phyloP scores from a whole-genome alignment of 1,284 basidiomycete genomes.

The Anthracocystis setariae region DNA sequence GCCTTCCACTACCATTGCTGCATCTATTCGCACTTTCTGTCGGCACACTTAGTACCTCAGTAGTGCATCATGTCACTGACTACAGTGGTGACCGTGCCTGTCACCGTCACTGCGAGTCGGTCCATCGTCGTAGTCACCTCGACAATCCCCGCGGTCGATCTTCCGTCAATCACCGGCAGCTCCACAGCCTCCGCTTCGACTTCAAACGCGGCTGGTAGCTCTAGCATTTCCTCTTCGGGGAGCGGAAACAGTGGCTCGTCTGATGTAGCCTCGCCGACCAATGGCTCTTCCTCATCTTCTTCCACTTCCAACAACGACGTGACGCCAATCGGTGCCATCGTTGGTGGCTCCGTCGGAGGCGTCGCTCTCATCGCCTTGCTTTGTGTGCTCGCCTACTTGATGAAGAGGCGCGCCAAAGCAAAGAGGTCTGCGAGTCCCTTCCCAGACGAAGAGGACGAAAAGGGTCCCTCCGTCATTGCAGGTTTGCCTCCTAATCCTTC shows the following conservation, averaged over 20 bases:
- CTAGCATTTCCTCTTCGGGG: conserved; percentile 2
- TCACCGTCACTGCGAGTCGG: conserved; percentile 29
- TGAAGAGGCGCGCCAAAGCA: conserved; percentile 15
- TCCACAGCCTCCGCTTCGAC: conserved; percentile 3
- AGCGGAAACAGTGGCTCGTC: neutral
- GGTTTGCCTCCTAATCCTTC: conserved; percentile 32
- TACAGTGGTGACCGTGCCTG: conserved; percentile 14
- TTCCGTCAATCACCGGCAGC: conserved; percentile 8
- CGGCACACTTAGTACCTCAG: neutral
- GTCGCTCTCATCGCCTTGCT: conserved; percentile 18
- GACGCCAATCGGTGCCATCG: conserved; percentile 28
- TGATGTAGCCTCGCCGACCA: neutral
- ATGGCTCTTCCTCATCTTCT: conserved; percentile 3
- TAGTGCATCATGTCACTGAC: conserved; percentile 16
- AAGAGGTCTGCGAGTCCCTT: conserved; percentile 27
- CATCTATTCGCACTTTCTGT: too few species aligned
- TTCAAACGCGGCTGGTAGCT: neutral
- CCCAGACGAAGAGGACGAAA: conserved; percentile 21
- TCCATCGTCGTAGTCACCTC: conserved; percentile 37
- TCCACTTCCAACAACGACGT: conserved; percentile 9
- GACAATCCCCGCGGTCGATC: conserved; percentile 22
- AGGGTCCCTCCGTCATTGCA: conserved; percentile 31
- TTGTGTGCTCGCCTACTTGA: conserved; percentile 14
- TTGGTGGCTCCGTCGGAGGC: conserved; percentile 31
- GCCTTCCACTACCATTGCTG: too few species aligned